These are phyloP conservation scores for Globisporangium cystogenes DNA, from an alignment of 352 stramenopile species.

Conservation along the genomic window DNA sequence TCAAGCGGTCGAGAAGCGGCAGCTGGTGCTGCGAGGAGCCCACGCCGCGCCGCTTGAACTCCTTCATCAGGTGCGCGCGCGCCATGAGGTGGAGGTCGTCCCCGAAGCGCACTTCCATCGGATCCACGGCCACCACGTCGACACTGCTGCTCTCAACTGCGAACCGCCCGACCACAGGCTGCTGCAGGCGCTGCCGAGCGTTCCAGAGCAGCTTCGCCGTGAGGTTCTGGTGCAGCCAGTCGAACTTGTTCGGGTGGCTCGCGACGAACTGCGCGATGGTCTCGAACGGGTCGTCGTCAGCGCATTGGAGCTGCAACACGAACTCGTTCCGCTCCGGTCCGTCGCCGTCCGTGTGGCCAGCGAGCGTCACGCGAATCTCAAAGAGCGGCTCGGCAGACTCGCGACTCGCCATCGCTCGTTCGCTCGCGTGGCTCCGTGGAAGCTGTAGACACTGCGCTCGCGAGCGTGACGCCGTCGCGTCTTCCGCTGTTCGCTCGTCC, in stretches of 20 bases:
- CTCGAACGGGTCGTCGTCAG: conserved; percentile 21
- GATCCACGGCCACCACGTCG: not conserved
- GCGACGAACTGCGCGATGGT: not conserved
- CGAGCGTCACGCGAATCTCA: not conserved
- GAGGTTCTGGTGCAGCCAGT: conserved; percentile 24
- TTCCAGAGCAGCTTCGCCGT: conserved; percentile 35
- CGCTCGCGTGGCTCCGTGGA: not conserved
- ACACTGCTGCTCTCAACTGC: not conserved
- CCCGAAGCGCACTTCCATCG: conserved; percentile 26
- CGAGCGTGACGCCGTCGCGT: not conserved
- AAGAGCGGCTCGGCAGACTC: conserved; percentile 5
- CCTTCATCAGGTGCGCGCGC: conserved; percentile 11
- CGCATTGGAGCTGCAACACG: not conserved
- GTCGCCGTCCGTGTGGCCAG: not conserved
- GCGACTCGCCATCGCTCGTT: not conserved
- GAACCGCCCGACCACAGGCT: conserved; percentile 14
- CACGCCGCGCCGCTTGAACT: not conserved
- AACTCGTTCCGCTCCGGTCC: conserved; percentile 1
- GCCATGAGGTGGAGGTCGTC: conserved; percentile 36
- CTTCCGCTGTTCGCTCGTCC: not conserved
- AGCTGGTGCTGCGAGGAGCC: not conserved
- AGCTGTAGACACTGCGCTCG: conserved; percentile 1
- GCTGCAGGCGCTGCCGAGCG: conserved; percentile 15
- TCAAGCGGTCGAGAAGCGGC: conserved; percentile 1
- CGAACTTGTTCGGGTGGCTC: conserved; percentile 10